Base-by-base conservation (phyloP, 352 stramenopile genomes). In the Pythium aristosporum region DNA sequence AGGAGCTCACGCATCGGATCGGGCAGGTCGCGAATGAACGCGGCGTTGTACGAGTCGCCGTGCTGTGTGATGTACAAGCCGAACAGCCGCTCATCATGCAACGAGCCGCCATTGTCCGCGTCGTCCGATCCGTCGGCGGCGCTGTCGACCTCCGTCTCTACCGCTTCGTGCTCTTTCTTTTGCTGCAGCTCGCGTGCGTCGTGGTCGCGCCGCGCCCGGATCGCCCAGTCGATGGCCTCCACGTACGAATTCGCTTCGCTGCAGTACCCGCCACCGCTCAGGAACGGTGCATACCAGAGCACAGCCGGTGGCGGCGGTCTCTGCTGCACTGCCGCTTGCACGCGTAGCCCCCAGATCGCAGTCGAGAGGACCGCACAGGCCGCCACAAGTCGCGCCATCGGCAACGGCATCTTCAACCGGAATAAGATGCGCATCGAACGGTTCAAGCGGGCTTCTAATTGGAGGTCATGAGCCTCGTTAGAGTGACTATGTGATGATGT, bases 251-350 rank as follows among this genome's bases (percentile, higher is more conserved):
- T 90, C 53, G 92, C 92, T 72, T 98, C 91, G 57, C 81, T 95
- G 76, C 87, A 97, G 75, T 98, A 98, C 20, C 92, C 92, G 36
- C 92, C 92, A 42, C 92, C 92, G 53, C 85, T 96, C 47, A 97
- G 84, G 50, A 97, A 97, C 52, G 92, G 91, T 46, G 89, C 91
- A 56, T 91, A 96, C 91, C 91, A 97, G 2, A 94, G 50, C 49
- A 97, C 83, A 32, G 66, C 73, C 16, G 81, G 78, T 20, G 69
- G 56, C 16, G 42, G 25, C 28, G 28, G 5, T n/a, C 20, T 52
- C 36, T 5, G 28, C 21, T 53, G 25, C 2, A 16, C 32, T 11
- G 21, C 5, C 12, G 20, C 53, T 4, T 39, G 53, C 15, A 20
- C 30, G 20, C 6, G 18, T 16, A 10, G 12, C 12, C 3, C n/a